Base-by-base conservation (phyloP, 495 filamentous ascomycete genomes). In the Haplographium delicatum region DNA sequence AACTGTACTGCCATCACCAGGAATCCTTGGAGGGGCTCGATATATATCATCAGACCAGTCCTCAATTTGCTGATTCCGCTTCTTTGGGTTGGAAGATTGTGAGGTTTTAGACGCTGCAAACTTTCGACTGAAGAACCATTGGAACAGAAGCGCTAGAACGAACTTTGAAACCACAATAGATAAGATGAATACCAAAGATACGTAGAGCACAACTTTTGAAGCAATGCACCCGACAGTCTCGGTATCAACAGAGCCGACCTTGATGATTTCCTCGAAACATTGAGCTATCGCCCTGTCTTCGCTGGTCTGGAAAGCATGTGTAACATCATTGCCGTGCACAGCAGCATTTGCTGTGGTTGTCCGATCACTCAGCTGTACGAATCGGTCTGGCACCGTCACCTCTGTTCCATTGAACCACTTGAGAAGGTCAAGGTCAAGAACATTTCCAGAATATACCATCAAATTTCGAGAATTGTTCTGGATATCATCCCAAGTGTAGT, bases 11-110 rank as follows among this genome's bases (percentile, higher is more conserved):
- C 73, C 73, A 52, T 96, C 91, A 2, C 76, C 76, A 1, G 77
- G 71, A 53, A 96, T 70, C 40, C 88, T 83, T 49, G 88, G 87
- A 2, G 88, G 88, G 9, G 90, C 85, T 23, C 89, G 83, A 60
- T 97, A 96, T 59, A 97, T 97, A 57, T 99, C 94, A 52, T 99
- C 91, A 10, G 82, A 85, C 94, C 94, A 99, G 56, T 96, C 91
- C 67, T 99, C 94, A 49, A 99, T 99, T 64, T 97, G 88, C 51
- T 88, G 84, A 47, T 91, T 84, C 37, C 94, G 81, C 63, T 86
- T 83, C 62, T 86, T 88, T 38, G 77, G 74, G 64, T 90, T 83
- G 2, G 84, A 76, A 4, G 74, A 72, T 50, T 79, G 74, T 9
- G 83, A 86, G 2, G 91, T 88, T 60, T 83, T 90, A 23, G 74